Evolutionary conservation across 1,284 basidiomycete genomes (phyloP), one percentile per base, ranked within the genome.

Genomic region (Cerrena zonata): DNA sequence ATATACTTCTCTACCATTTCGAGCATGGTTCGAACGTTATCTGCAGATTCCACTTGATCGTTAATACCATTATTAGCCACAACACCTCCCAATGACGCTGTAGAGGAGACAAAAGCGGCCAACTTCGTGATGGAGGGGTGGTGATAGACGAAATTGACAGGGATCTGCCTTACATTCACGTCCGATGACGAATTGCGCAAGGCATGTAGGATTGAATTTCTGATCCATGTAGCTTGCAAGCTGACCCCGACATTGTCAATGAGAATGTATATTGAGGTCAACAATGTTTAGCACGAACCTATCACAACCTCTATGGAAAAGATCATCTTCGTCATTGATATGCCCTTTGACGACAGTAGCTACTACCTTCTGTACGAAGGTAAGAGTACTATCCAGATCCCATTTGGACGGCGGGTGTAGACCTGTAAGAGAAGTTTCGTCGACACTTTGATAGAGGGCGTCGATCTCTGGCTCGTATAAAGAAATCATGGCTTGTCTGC

Each of bases 221-320:
- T 60, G 41, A 71, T 68, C 62, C 65, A 69, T 0, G 64, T 67
- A 7, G 69, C 66, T 48, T 67, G 63, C 42, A 71, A 51, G 55
- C 68, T 69, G 46, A 34, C 7, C 15, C 15, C 7, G 30, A 34
- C 30, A 34, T 34, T 34, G 30, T 34, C 7, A 34, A 34, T 34
- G 25, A 21, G n/a, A n/a, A n/a, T n/a, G n/a, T n/a, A n/a, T n/a
- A 47, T 11, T 10, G 5, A 36, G 5, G 23, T n/a, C 11, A 21
- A 18, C 5, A 7, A 15, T 34, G 7, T 34, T 34, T 7, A 34
- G 30, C 30, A 25, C 48, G 19, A 5, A 68, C 70, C 72, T 73
- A 52, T 75, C 72, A 30, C 69, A 67, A 3, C 72, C 71, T 24
- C 60, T 54, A 21, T 61, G 61, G 58, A 74, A 75, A 2, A 75